Evolutionary conservation across 192 early-diverging fungal species (phyloP), one percentile per base, ranked within the genome.

Genomic region (Neocallimastix lanati): DNA sequence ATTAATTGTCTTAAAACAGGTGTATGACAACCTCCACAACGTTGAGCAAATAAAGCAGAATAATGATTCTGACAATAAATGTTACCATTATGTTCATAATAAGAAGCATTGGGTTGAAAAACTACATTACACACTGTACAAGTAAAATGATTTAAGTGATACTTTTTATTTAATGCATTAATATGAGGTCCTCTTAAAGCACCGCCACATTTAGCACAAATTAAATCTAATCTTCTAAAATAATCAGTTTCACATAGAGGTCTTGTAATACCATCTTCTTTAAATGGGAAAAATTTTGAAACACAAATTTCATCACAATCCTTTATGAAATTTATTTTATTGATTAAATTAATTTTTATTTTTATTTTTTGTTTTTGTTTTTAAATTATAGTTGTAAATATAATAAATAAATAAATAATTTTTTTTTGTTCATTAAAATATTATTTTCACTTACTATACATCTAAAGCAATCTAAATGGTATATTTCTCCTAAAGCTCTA

Each of bases 81-180:
- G 77, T 94, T 86, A 58, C 92, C 92, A 78, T 97, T 93, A 81
- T 94, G 93, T 83, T 98, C 96, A 80, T 97, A 99, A 84, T 98
- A 98, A 12, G 93, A 94, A 83, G 97, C 96, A 78, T 96, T 91
- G 76, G 95, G 94, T 1, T 94, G 93, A 87, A 99, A 99, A 33
- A 96, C 89, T 28, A 90, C 95, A 29, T 92, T 87, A 79, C 98
- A 99, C 29, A 93, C 91, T 16, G 92, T 91, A 85, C 98, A 99
- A 67, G 93, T 94, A 84, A 99, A 99, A 85, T 99, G 98, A 84
- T 98, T 94, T 36, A 96, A 89, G 82, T 99, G 96, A 85, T 95
- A 99, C 84, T 98, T 98, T 83, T 92, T 91, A 29, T 92, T 91
- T 82, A 96, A 87, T 4, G 95, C 97, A 79, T 92, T 93, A 76